These are phyloP conservation scores for Fusarium verrucosum DNA, from an alignment of 2,329 filamentous ascomycete species.

Conservation along the genomic window DNA sequence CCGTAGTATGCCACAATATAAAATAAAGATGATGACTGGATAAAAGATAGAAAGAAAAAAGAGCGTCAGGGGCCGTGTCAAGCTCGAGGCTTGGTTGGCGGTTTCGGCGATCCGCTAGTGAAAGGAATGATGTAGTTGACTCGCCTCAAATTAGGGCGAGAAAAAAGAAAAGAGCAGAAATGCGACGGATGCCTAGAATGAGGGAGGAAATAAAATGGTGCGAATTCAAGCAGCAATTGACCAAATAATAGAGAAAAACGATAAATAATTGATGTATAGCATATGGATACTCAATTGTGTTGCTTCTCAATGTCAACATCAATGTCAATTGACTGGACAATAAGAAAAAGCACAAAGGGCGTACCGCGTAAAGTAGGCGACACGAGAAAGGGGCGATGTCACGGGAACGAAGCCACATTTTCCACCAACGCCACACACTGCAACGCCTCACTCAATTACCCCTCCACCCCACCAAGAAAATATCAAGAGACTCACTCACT, in stretches of 20 bases:
- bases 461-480: conserved; percentile 43
- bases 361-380: conserved; percentile 39
- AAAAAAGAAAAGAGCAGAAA: conserved; percentile 18
- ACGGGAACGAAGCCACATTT: conserved; percentile 40
- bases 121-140: conserved; percentile 41
- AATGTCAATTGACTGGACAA: not conserved
- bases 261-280: no score
- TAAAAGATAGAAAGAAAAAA: not conserved
- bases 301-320: conserved; percentile 14
- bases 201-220: not conserved
- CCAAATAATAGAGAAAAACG: no score
- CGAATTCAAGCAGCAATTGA: not conserved
- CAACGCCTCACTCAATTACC: conserved; percentile 18
- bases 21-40: not conserved
- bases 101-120: conserved; percentile 19
- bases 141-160: conserved; percentile 10
- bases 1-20: not conserved
- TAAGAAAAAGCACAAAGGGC: not conserved
- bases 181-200: not conserved
- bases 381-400: conserved; percentile 51
- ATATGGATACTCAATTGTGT: conserved; percentile 12
- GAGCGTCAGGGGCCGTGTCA: conserved; percentile 3
- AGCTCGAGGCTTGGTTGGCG: conserved; percentile 11
- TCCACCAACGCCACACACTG: conserved; percentile 18
- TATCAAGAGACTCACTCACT: conserved; percentile 25